These are phyloP conservation scores for Suillus alpinus DNA, from an alignment of 768 basidiomycete species.

Conservation along the genomic window DNA sequence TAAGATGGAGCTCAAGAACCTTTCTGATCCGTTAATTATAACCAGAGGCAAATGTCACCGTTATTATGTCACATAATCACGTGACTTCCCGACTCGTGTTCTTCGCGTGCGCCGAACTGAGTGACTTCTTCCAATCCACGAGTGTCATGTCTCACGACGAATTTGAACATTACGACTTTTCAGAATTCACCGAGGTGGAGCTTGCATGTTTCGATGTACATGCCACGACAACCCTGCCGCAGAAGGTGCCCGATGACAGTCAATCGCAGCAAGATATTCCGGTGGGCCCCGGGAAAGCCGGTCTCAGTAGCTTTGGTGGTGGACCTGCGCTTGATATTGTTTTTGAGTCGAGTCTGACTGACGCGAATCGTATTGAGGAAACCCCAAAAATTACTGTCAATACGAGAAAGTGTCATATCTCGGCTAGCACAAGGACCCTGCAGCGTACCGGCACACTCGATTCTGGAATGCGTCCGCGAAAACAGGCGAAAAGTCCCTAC, in stretches of 20 bases:
- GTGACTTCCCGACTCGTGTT: background rate
- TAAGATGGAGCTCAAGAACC: too few species aligned
- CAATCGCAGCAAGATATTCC: constrained; percentile 3
- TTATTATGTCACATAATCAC: background rate
- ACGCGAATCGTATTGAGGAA: background rate
- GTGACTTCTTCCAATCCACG: background rate
- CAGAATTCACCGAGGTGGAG: constrained; percentile 58
- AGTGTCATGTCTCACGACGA: constrained; percentile 33
- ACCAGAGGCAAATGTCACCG: background rate
- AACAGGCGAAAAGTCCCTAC: constrained; percentile 32
- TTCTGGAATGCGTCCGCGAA: background rate
- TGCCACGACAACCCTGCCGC: constrained; percentile 13
- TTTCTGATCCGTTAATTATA: background rate
- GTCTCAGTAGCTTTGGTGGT: background rate
- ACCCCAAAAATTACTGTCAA: too few species aligned
- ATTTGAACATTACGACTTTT: constrained; percentile 49
- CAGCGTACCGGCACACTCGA: background rate
- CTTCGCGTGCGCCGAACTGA: background rate
- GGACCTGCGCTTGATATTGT: constrained; percentile 33
- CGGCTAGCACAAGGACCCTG: background rate
- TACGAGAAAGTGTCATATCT: background rate
- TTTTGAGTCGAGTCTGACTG: constrained; percentile 31
- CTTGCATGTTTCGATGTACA: constrained; percentile 48
- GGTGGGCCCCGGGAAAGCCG: background rate
- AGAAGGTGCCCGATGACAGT: background rate